A percentile compares a stretch with the other conserved stretches of the same genome.
Conservation (phyloP, 1,284 basidiomycete genomes). For the Trametes sp. region DNA sequence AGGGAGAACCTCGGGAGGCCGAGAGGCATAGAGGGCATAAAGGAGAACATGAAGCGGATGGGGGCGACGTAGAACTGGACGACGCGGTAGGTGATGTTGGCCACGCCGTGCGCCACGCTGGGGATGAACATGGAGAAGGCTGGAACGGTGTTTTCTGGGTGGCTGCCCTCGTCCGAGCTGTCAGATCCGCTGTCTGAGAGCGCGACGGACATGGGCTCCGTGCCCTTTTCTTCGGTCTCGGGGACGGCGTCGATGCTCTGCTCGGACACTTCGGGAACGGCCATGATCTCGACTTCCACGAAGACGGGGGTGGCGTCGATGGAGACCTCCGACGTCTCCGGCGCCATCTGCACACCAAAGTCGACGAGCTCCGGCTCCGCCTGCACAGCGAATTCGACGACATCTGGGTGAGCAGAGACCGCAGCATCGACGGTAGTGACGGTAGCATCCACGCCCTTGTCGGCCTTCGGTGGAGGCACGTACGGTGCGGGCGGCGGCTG, state of each 20-base stretch:
- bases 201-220: constrained; percentile 27
- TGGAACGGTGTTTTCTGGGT: constrained; percentile 16
- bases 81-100: constrained; percentile 39
- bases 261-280: constrained; percentile 35
- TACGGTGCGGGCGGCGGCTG: constrained; percentile 43
- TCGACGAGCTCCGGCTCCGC: constrained; percentile 55
- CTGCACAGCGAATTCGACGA: constrained; percentile 55
- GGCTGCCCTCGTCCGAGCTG: constrained; percentile 20
- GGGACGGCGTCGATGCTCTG: constrained; percentile 36
- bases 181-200: constrained; percentile 25
- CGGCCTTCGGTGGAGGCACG: constrained; percentile 38
- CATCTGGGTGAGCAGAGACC: constrained; percentile 56
- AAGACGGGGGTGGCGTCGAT: constrained; percentile 44
- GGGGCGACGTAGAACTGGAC: constrained; percentile 42
- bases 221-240: constrained; percentile 35
- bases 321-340: constrained; percentile 36
- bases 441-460: constrained; percentile 64
- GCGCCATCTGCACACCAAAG: constrained; percentile 40
- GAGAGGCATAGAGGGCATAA: constrained; percentile 33
- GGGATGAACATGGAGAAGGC: constrained; percentile 29
- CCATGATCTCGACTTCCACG: constrained; percentile 37
- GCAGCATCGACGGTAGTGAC: constrained; percentile 54
- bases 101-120: constrained; percentile 34
- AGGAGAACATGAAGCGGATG: constrained; percentile 43
- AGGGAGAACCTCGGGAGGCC: constrained; percentile 23